Evolutionary conservation across 1,284 basidiomycete genomes (phyloP), one percentile per base, ranked within the genome.

Genomic region (Sporisorium graminicola): DNA sequence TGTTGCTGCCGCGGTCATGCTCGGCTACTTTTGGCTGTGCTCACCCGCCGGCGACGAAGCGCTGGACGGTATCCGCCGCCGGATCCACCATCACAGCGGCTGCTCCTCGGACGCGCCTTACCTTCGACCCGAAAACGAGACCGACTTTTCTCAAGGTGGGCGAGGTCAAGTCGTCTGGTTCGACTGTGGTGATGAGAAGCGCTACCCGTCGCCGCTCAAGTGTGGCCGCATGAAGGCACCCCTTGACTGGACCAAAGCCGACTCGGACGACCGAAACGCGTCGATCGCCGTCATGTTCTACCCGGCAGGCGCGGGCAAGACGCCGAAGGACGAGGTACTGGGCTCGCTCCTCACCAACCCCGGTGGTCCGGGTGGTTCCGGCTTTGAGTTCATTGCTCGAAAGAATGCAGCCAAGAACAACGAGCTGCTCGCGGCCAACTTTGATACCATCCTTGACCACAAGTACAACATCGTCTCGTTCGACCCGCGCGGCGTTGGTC

Each of bases 221-320:
- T 80, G 79, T 37, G 77, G 71, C 37, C 63, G 68, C n/a, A 69
- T 80, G 69, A 67, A 70, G 42, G 73, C 79, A 1, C 79, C 79
- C 0, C 70, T 80, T 49, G 74, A 80, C 50, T 74, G 74, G 63
- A 68, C 67, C 65, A 78, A 80, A 20, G 52, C 57, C 26, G 53
- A 72, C 33, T 44, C 49, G 2, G 78, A 78, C 61, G 52, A 29
- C 44, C 73, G 79, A 12, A 77, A 69, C 43, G 77, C 79, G 16
- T 69, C 65, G 10, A 60, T 80, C 35, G 73, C 74, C 44, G 71
- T 80, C 55, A 64, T 79, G 64, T 66, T 65, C 53, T 80, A 70
- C 59, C 68, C 73, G 8, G 79, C 79, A 7, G 77, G 79, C n/a
- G 77, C 66, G 0, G 74, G 74, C 18, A 57, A 65, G 31, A 78